Evolutionary conservation across 2,329 filamentous ascomycete genomes (phyloP).

Genomic region (Epicoccum sorghinum): DNA sequence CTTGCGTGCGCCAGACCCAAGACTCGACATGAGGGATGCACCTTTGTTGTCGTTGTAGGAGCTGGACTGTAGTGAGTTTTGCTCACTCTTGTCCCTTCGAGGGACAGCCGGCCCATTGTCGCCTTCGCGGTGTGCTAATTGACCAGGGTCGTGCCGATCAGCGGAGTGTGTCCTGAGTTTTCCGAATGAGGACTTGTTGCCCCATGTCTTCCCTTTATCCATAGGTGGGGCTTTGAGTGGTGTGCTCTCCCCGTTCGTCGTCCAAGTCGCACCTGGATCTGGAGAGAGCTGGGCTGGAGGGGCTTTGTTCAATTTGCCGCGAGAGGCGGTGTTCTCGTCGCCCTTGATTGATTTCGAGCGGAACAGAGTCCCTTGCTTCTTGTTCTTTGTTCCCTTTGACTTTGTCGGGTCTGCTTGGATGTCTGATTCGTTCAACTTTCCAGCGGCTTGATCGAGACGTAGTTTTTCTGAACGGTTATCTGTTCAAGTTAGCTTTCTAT

Average conservation of each 20-base stretch:
- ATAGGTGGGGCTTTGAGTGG: slow-evolving; percentile 68
- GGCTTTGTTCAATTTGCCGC: slow-evolving; percentile 42
- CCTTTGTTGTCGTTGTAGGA: slow-evolving; percentile 67
- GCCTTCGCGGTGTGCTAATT: slow-evolving; percentile 40
- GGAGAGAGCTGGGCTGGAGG: slow-evolving; percentile 39
- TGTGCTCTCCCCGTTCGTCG: slow-evolving; percentile 46
- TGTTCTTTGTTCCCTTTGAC: slow-evolving; percentile 34
- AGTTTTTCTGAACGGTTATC: slow-evolving; percentile 42
- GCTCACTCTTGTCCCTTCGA: slow-evolving; percentile 40
- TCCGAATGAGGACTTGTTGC: slow-evolving; percentile 68
- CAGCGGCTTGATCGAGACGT: slow-evolving; percentile 35
- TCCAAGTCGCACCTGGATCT: slow-evolving; percentile 37
- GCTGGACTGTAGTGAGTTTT: slow-evolving; percentile 49
- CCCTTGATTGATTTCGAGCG: slow-evolving; percentile 54
- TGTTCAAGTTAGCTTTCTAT: slow-evolving; percentile 21
- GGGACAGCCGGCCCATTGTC: slow-evolving; percentile 27
- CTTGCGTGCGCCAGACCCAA: slow-evolving; percentile 74
- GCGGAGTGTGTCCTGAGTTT: slow-evolving; percentile 71
- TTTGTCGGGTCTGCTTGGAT: slow-evolving; percentile 29
- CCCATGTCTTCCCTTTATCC: slow-evolving; percentile 70
- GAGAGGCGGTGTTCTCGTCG: slow-evolving; percentile 42
- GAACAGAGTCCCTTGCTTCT: slow-evolving; percentile 47
- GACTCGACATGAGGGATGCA: slow-evolving; percentile 71
- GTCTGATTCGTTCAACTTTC: slow-evolving; percentile 37
- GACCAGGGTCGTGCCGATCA: slow-evolving; percentile 61